A percentile compares a stretch with the other conserved stretches of the same genome.
These are phyloP conservation scores for Meyerozyma carpophila DNA, from an alignment of 1,139 yeast genomes.

Conservation along the genomic window DNA sequence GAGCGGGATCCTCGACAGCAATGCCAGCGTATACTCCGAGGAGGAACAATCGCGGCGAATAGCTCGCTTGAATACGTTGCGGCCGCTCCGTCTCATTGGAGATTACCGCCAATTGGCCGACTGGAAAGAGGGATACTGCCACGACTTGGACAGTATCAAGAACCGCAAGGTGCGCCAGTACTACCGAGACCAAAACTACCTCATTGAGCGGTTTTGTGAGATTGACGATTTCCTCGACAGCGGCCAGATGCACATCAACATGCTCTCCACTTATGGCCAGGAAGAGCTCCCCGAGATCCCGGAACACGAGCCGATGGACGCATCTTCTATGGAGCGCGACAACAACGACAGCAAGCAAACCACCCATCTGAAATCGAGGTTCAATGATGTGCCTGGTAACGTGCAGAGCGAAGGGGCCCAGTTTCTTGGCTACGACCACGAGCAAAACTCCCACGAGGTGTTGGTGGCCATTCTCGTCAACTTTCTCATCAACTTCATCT, in stretches of 20 bases:
- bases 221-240: conserved; percentile 68
- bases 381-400: conserved; percentile 53
- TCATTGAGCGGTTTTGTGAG: conserved; percentile 52
- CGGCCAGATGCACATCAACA: conserved; percentile 56
- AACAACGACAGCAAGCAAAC: conserved; percentile 7
- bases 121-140: conserved; percentile 37
- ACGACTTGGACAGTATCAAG: conserved; percentile 19
- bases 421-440: conserved; percentile 44
- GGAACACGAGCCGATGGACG: conserved; percentile 4
- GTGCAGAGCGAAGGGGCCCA: conserved; percentile 52
- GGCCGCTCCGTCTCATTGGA: conserved; percentile 59
- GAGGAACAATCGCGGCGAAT: conserved; percentile 21
- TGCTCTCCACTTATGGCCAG: conserved; percentile 57
- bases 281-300: conserved; percentile 19
- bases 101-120: conserved; percentile 38
- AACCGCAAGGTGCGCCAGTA: conserved; percentile 23
- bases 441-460: conserved; percentile 40
- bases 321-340: conserved; percentile 1
- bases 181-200: conserved; percentile 51
- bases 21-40: conserved; percentile 13
- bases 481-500: conserved; percentile 53
- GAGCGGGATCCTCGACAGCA: conserved; percentile 10
- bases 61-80: conserved; percentile 32
- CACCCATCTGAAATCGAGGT: conserved; percentile 19
- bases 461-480: conserved; percentile 61